Evolutionary conservation across 768 basidiomycete species (phyloP), one percentile per base, ranked within the genome.

Genomic region (Candolleomyces aberdarensis): DNA sequence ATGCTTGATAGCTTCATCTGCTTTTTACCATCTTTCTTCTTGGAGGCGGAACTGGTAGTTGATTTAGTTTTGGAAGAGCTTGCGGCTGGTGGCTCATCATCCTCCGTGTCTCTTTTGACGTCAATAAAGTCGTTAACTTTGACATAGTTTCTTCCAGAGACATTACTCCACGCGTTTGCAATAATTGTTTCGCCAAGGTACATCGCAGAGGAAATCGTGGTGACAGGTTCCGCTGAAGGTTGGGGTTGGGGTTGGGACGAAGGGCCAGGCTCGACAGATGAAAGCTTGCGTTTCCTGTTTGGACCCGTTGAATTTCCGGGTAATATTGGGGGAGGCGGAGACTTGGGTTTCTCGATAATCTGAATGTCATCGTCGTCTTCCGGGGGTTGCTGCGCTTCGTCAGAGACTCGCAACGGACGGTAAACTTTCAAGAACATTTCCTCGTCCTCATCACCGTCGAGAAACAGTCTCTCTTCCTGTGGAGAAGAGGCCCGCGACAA

Each of bases 121-220:
- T 68, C 66, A 22, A 92, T 73, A 22, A 78, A 69, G n/a, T 92
- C 90, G n/a, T 83, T 83, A 20, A 74, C 62, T 62, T 85, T 85
- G 41, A 90, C 76, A 62, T 91, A 91, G 3, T 87, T 87, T 65
- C 80, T 84, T 1, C 91, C 91, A 53, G 83, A 87, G 14, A 83
- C 87, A 44, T 86, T 92, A 63, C 88, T 90, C 89, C 89, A 92
- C 10, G 89, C 91, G 66, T 89, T 87, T 20, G 82, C 80, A 22
- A 91, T 80, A 10, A 91, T 62, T 54, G 91, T 77, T 53, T 86
- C 87, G 11, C 91, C 91, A 29, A 92, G 65, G 67, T 89, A 92
- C 11, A 71, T 76, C 1, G 78, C 76, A 13, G 60, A n/a, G 51
- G 70, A 63, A 13, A 57, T 32, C 3, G 36, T 47, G 11, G 15